A percentile compares a stretch with the other conserved stretches of the same genome.
Conservation (phyloP, 192 early-diverging fungal genomes). For the Umbelopsis isabellina region DNA sequence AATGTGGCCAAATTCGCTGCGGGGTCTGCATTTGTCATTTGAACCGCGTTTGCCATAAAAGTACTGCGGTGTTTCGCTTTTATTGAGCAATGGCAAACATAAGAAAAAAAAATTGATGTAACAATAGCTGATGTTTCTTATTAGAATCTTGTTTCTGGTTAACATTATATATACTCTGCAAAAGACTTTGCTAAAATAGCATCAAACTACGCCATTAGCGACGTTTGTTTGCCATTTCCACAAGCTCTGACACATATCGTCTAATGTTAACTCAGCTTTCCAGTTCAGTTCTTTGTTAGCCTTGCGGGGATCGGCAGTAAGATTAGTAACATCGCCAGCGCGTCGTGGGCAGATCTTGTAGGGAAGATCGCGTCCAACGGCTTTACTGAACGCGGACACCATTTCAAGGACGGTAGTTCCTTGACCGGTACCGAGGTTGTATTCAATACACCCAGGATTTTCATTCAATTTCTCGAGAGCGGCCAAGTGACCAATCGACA, state of each 20-base stretch:
- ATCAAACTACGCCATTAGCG: conserved; percentile 53
- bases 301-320: conserved; percentile 77
- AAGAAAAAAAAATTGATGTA: too few relatives aligned
- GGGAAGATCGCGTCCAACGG: conserved; percentile 81
- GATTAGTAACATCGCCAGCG: conserved; percentile 82
- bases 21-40: too few relatives aligned
- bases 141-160: too few relatives aligned
- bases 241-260: conserved; percentile 69
- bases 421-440: conserved; percentile 88
- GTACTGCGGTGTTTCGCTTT: too few relatives aligned
- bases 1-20: too few relatives aligned
- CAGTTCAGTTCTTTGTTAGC: conserved; percentile 68
- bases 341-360: conserved; percentile 69
- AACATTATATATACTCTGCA: too few relatives aligned
- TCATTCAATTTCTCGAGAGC: conserved; percentile 76
- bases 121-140: too few relatives aligned
- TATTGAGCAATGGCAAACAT: too few relatives aligned
- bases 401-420: conserved; percentile 94
- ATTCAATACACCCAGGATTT: conserved; percentile 66
- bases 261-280: conserved; percentile 57
- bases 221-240: conserved; percentile 77
- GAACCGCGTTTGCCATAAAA: too few relatives aligned
- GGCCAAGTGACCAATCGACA: conserved; percentile 86
- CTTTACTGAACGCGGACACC: conserved; percentile 78
- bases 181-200: too few relatives aligned